Evolutionary conservation across 495 filamentous ascomycete species (phyloP).

Genomic region (Bryoglossum gracile): DNA sequence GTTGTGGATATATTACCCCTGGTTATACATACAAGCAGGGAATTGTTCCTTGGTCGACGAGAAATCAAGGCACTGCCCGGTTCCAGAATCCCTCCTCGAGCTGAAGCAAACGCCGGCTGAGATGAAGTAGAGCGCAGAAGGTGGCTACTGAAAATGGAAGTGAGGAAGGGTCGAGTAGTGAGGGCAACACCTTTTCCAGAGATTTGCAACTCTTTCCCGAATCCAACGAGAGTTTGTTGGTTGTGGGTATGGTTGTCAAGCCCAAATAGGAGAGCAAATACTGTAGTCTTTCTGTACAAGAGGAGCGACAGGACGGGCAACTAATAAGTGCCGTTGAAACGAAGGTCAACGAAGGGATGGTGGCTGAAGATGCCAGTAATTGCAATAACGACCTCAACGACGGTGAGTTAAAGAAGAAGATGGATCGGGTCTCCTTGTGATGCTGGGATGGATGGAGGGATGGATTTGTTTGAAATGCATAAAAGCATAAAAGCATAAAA

Average conservation of each 20-base stretch:
- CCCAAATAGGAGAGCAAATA: background rate
- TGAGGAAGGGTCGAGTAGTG: background rate
- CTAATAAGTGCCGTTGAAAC: constrained; percentile 14
- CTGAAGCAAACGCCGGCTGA: no score
- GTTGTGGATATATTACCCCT: constrained; percentile 17
- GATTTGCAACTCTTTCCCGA: background rate
- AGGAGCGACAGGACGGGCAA: constrained; percentile 16
- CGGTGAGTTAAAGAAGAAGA: no score
- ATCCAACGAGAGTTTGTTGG: background rate
- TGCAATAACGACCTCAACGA: background rate
- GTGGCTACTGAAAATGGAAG: no score
- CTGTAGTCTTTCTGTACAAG: background rate
- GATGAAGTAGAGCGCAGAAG: no score
- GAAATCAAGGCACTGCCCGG: constrained; percentile 13
- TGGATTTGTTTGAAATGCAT: background rate
- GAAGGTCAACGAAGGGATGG: constrained; percentile 4
- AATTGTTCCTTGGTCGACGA: constrained; percentile 24
- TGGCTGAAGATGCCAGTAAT: background rate
- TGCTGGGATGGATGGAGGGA: background rate
- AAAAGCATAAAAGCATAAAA: no score
- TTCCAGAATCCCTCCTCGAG: constrained; percentile 6
- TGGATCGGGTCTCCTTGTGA: background rate
- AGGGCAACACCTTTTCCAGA: no score
- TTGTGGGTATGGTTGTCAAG: background rate
- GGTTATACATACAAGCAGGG: constrained; percentile 14